Percentiles rank a stretch among this genome's conserved stretches.
Conservation (phyloP, 495 filamentous ascomycete genomes). For the Aspergillus wentii region DNA sequence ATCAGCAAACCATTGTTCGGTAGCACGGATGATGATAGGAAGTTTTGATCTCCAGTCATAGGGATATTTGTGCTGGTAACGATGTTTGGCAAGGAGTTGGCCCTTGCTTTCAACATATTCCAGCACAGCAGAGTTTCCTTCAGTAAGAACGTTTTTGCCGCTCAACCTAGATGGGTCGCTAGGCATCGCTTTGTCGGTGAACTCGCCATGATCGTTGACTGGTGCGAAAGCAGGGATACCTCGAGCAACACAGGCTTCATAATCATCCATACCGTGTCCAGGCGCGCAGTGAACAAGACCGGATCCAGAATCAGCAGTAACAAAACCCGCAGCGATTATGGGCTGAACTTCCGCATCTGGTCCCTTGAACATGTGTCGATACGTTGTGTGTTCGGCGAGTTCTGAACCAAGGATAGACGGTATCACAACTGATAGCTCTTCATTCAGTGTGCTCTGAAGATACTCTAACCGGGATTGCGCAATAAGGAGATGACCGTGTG, state of each 20-base stretch:
- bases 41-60: slow-evolving; percentile 96
- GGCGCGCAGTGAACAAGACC: slow-evolving; percentile 92
- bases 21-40: slow-evolving; percentile 86
- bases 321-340: slow-evolving; percentile 78
- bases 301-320: slow-evolving; percentile 79
- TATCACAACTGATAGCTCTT: slow-evolving; percentile 45
- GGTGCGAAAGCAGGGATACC: slow-evolving; percentile 71
- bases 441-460: slow-evolving; percentile 38
- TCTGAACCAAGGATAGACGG: slow-evolving; percentile 59
- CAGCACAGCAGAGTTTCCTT: slow-evolving; percentile 65
- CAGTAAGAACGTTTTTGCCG: slow-evolving; percentile 57
- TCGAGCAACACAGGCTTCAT: slow-evolving; percentile 65
- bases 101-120: slow-evolving; percentile 50
- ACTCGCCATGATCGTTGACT: slow-evolving; percentile 73
- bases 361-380: slow-evolving; percentile 61
- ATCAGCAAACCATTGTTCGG: slow-evolving; percentile 96
- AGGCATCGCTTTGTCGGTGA: slow-evolving; percentile 71
- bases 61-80: slow-evolving; percentile 85
- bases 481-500: slow-evolving; percentile 55
- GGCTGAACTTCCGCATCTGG: slow-evolving; percentile 50
- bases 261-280: slow-evolving; percentile 96
- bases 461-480: slow-evolving; percentile 61
- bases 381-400: slow-evolving; percentile 55
- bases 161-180: slow-evolving; percentile 52
- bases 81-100: slow-evolving; percentile 60